phyloP scores from a whole-genome alignment of 129 eudicot species.

The Scalesia atractyloides region DNA sequence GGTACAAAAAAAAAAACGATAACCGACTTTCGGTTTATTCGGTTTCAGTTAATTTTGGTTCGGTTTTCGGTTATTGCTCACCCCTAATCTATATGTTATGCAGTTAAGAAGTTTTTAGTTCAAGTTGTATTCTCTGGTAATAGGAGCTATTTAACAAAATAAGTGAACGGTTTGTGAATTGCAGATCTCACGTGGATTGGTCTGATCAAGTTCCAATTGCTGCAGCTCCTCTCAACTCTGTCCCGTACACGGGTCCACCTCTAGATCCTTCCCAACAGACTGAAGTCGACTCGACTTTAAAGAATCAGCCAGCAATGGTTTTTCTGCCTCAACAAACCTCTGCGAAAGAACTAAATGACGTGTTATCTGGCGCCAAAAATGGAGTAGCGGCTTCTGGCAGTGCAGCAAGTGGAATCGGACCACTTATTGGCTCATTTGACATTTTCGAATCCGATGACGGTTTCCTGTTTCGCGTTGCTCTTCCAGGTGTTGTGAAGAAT shows the following conservation, averaged over 20 bases:
- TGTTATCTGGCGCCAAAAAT: constrained; percentile 38
- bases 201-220: constrained; percentile 36
- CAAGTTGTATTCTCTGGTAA: not conserved
- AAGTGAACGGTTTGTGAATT: constrained; percentile 15
- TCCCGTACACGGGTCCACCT: constrained; percentile 41
- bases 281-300: constrained; percentile 8
- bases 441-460: constrained; percentile 59
- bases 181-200: constrained; percentile 33
- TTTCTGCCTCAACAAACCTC: constrained; percentile 52
- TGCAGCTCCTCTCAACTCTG: constrained; percentile 47
- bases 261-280: constrained; percentile 22
- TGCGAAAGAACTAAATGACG: constrained; percentile 50
- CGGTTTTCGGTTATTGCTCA: too few relatives aligned
- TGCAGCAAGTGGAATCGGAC: constrained; percentile 58
- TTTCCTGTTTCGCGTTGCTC: constrained; percentile 70
- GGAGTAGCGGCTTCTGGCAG: constrained; percentile 63
- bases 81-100: not conserved
- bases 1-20: too few relatives aligned
- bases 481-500: constrained; percentile 75
- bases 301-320: constrained; percentile 57
- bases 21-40: too few relatives aligned
- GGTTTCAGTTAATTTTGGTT: too few relatives aligned
- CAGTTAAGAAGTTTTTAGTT: not conserved
- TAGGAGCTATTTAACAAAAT: not conserved
- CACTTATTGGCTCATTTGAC: constrained; percentile 57